These are phyloP conservation scores for Sporobolus alterniflorus DNA, from an alignment of 202 grass and related monocot species.

Conservation along the genomic window DNA sequence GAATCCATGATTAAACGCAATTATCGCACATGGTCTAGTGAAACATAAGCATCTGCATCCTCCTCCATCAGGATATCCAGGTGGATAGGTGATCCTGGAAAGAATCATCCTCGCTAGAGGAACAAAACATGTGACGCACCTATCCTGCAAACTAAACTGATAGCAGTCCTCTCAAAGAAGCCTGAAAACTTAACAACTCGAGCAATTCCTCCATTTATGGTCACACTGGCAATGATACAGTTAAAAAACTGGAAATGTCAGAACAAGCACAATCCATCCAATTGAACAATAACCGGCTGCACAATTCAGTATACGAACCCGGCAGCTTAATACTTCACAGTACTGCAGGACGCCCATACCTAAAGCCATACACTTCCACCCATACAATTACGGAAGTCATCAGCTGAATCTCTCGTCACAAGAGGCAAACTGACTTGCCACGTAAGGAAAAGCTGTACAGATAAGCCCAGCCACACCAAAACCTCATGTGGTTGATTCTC, in stretches of 20 bases:
- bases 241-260: neutral
- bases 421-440: constrained; percentile 17
- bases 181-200: neutral
- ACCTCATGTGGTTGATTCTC: constrained; percentile 30
- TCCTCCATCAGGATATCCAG: neutral
- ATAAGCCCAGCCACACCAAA: constrained; percentile 33
- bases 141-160: neutral
- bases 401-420: constrained; percentile 16
- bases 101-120: neutral
- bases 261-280: neutral
- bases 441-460: constrained; percentile 29
- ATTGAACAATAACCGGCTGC: neutral
- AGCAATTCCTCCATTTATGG: neutral
- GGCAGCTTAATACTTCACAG: neutral
- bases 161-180: neutral
- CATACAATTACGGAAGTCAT: neutral
- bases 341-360: neutral
- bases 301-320: neutral
- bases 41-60: neutral
- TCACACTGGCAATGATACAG: neutral
- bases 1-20: neutral
- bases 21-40: neutral
- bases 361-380: neutral
- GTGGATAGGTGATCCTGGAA: neutral
- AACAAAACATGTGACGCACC: neutral